Evolutionary conservation across 805 yeast species (phyloP), one percentile per base, ranked within the genome.

Genomic region (Saccharomycopsis sp.): DNA sequence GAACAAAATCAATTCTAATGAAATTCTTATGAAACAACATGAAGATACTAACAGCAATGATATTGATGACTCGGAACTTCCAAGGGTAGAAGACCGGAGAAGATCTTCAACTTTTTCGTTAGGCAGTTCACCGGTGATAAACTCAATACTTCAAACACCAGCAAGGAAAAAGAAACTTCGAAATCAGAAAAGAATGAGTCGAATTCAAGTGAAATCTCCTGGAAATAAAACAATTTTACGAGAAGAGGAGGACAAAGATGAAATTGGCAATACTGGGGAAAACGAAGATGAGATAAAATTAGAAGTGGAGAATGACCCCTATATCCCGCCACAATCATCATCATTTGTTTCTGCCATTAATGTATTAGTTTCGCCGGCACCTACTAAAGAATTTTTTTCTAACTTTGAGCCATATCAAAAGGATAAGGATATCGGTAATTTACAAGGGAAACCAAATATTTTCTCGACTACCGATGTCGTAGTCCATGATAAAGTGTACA

Each of bases 401-500:
- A 47, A 38, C 11, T 50, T 28, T 22, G 20, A 40, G 19, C 44
- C 43, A 6, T 22, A 22, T 16, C 32, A 32, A 6, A 23, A 36
- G 8, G 47, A 47, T 21, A 17, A 9, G 24, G 23, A 24, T 37
- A 45, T 20, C 47, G 45, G 40, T 7, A 43, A 43, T 5, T 41
- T 44, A 8, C 40, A 43, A 19, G 50, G 50, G 8, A 38, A 32
- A 4, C 35, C 40, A 17, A 23, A 26, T 16, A 38, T 45, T 19
- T 48, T 40, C 3, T 49, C 44, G 14, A 60, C 97, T 37, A 76
- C 77, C 7, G 71, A 75, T 45, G 75, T 79, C 1, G 82, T 90
- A 20, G 65, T 90, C 35, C 97, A 93, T 57, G 97, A 90, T 58
- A 78, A 82, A 53, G 62, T 83, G 0, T 90, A 90, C 58, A 58